Evolutionary conservation across 352 stramenopile genomes (phyloP), one percentile per base, ranked within the genome.

Genomic region (Globisporangium carolinianum): DNA sequence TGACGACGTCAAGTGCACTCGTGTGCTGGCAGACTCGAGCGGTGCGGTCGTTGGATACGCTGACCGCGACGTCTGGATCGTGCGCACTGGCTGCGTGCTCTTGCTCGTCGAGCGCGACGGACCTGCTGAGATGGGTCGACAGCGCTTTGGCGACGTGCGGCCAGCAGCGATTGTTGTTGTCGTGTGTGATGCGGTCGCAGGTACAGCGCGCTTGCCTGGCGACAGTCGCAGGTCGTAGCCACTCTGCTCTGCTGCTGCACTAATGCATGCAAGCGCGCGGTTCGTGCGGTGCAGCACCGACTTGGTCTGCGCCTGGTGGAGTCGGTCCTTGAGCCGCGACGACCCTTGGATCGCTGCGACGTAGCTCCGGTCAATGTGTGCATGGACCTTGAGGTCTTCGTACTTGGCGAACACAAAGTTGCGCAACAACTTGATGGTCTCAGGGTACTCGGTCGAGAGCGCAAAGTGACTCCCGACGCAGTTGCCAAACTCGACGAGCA

Each of bases 401-500:
- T 82, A 75, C 51, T 93, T 93, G 15, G 68, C 51, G 11, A 74
- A 36, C 8, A 79, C 63, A 51, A 83, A 93, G 60, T 87, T 88
- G 2, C 64, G 64, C 51, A 93, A 32, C 24, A 89, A 51, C 42
- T 65, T 60, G 3, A 68, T 47, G 7, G 68, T 79, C 60, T 80
- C 76, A 0, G 76, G 71, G 50, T 94, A 89, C 51, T 87, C 79
- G 5, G 52, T 62, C 7, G 55, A 53, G 17, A 92, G 58, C 47
- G 64, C 51, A 50, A 94, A 94, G 69, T 94, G 84, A 0, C 69
- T 61, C 8, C 84, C 83, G 0, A 91, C 56, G 53, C 77, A 81
- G 60, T 94, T 91, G 63, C 84, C 79, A 67, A 91, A 94, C 58
- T 91, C 84, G 6, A 91, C 56, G n/a, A 94, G 50, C 75, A 92